Evolutionary conservation across 2,329 filamentous ascomycete species (phyloP).

Genomic region (Aspergillus quadrilineatus): DNA sequence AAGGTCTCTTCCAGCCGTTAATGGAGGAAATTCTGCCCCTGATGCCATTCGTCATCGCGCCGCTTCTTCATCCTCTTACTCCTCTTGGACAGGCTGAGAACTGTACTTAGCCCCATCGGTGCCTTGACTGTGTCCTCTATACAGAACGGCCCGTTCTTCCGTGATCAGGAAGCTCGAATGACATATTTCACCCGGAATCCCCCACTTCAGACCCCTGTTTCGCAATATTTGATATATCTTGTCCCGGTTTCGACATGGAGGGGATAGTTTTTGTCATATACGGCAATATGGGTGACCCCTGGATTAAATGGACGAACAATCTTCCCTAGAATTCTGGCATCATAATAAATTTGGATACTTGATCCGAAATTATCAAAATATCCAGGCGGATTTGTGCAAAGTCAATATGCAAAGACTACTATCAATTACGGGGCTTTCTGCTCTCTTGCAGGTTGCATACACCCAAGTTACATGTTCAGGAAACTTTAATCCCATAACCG

Average conservation of each 20-base stretch:
- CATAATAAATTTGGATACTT: background rate
- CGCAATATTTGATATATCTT: background rate
- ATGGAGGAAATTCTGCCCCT: background rate
- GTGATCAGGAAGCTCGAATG: background rate
- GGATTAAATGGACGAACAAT: background rate
- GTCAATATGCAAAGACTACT: conserved; percentile 17
- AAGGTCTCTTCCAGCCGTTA: background rate
- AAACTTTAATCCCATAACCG: conserved; percentile 48
- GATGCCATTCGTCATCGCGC: background rate
- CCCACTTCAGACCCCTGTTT: conserved; percentile 4
- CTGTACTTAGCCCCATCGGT: background rate
- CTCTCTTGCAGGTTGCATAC: conserved; percentile 10
- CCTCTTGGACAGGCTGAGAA: background rate
- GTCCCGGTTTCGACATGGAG: background rate
- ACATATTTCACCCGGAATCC: background rate
- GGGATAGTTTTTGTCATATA: background rate
- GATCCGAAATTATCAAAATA: too few species aligned
- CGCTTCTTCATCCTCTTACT: background rate
- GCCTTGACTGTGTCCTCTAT: background rate
- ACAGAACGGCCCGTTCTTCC: background rate
- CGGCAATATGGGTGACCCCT: background rate
- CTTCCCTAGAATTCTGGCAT: background rate
- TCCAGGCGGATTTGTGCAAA: background rate
- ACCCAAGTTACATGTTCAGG: conserved; percentile 37
- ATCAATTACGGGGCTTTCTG: conserved; percentile 11